Evolutionary conservation across 345 rosid genomes (phyloP), one percentile per base, ranked within the genome.

Genomic region (Lumnitzera littorea): DNA sequence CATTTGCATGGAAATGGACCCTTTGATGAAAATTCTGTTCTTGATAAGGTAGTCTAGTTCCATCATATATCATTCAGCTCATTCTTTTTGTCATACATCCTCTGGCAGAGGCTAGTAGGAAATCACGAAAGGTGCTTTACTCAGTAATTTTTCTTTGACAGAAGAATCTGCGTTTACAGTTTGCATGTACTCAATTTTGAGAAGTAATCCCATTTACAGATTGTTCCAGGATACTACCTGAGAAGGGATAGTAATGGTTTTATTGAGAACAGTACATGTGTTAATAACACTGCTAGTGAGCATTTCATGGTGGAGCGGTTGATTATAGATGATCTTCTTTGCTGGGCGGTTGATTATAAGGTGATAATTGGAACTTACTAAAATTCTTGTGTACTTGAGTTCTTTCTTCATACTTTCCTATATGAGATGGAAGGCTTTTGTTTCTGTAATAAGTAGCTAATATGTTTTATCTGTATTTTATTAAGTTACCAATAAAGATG

Each of bases 201-300:
- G 31, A 41, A 23, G 31, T 46, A 51, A 60, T 61, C 15, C 4
- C 63, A 51, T 68, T 23, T 57, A 53, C 65, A 92, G 96, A 84
- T 89, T 79, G 98, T 92, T 76, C 98, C 98, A 63, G 98, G 98
- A 67, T 92, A 92, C 79, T 85, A 92, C 81, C 72, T 92, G 84
- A 82, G 98, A 73, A 81, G 89, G 82, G 84, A 85, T 73, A 72
- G 60, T 24, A 91, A 87, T 73, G 98, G 98, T 61, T 70, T 78
- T 65, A 76, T 89, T 55, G 96, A 92, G 81, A 56, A 92, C 65
- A 92, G 96, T 72, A 78, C 98, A 58, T 92, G 98, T 47, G 67
- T 85, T 68, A 92, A 92, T 64, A 89, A 92, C 80, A 89, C 96
- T 53, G 98, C 98, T 57, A 92, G 98, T 15, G 98, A 92, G 82